Conservation (phyloP, 805 yeast species). For the Saitoella complicata region DNA sequence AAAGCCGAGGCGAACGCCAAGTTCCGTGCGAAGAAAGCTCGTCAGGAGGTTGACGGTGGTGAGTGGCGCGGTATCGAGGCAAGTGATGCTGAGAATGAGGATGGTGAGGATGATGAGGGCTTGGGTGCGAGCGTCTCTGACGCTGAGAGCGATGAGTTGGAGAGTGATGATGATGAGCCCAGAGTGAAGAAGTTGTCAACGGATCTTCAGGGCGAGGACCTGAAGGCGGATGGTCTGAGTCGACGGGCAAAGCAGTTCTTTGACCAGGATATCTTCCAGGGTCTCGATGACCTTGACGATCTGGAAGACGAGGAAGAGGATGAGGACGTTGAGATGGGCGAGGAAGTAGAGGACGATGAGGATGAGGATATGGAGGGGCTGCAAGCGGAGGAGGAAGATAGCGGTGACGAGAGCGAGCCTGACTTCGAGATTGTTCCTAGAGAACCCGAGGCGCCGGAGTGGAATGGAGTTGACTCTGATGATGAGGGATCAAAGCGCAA, state of each 20-base stretch:
- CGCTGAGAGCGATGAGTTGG: slow-evolving; percentile 10
- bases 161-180: background rate
- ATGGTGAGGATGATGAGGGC: slow-evolving; percentile 3
- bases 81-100: slow-evolving; percentile 12
- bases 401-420: slow-evolving; percentile 8
- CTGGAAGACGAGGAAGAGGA: slow-evolving; percentile 13
- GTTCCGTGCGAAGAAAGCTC: slow-evolving; percentile 33
- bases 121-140: slow-evolving; percentile 2
- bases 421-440: slow-evolving; percentile 8
- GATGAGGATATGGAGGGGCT: slow-evolving; percentile 11
- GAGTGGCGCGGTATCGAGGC: slow-evolving; percentile 31
- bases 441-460: slow-evolving; percentile 2
- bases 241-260: slow-evolving; percentile 24
- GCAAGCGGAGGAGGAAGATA: background rate
- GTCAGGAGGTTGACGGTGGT: slow-evolving; percentile 33
- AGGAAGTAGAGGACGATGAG: slow-evolving; percentile 6
- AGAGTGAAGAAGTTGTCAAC: slow-evolving; percentile 9
- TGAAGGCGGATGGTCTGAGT: slow-evolving; percentile 17
- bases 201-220: slow-evolving; percentile 6
- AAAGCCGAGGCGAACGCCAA: slow-evolving; percentile 30
- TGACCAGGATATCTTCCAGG: slow-evolving; percentile 22
- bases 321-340: slow-evolving; percentile 11
- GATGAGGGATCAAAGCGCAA: slow-evolving; percentile 8
- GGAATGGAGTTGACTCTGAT: slow-evolving; percentile 22
- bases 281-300: slow-evolving; percentile 15